Conservation (phyloP, 768 basidiomycete species). For the Lentinula aciculospora region DNA sequence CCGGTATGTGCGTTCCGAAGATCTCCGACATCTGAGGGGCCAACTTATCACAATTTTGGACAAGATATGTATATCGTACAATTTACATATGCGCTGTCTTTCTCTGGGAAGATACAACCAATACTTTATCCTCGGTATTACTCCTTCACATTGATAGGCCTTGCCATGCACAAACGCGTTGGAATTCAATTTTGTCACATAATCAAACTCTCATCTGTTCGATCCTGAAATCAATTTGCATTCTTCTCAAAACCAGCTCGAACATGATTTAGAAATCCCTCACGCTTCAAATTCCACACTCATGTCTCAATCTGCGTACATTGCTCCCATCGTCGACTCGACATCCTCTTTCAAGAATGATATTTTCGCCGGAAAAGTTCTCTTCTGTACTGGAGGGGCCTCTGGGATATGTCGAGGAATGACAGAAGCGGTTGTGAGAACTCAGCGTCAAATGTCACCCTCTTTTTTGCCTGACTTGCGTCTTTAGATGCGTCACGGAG, state of each 20-base stretch:
- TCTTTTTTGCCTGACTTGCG: background rate
- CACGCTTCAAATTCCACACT: background rate
- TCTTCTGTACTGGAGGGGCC: slow-evolving; percentile 88
- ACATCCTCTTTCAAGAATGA: slow-evolving; percentile 66
- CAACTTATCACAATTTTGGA: background rate
- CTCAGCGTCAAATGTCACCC: too few species aligned
- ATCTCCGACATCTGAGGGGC: background rate
- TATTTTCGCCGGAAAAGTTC: slow-evolving; percentile 86
- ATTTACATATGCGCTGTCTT: too few species aligned
- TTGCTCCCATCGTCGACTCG: slow-evolving; percentile 48
- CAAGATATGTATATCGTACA: too few species aligned
- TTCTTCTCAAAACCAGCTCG: too few species aligned
- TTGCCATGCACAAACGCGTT: too few species aligned
- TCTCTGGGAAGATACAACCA: too few species aligned
- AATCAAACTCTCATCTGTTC: too few species aligned
- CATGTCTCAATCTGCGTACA: slow-evolving; percentile 37
- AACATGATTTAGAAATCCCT: background rate
- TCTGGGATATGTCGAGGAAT: slow-evolving; percentile 91
- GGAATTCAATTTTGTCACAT: too few species aligned
- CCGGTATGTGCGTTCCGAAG: too few species aligned
- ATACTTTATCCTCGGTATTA: background rate
- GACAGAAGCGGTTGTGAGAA: slow-evolving; percentile 76
- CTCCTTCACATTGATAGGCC: background rate
- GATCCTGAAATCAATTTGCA: too few species aligned
- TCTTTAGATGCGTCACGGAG: slow-evolving; percentile 76